Evolutionary conservation across 2,329 filamentous ascomycete species (phyloP).

Genomic region (Penicillium sp.): DNA sequence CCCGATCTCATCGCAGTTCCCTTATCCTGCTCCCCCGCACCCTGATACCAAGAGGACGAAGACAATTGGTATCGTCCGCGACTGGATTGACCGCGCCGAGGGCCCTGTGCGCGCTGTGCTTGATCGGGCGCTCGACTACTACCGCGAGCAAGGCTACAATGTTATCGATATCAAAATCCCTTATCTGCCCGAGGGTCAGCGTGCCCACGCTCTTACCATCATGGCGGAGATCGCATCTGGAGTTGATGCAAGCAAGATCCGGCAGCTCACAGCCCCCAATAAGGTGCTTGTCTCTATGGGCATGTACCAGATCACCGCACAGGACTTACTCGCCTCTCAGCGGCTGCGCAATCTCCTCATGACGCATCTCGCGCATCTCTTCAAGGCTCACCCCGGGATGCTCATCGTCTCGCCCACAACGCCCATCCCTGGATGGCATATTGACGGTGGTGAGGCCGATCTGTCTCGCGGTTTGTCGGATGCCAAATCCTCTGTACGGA

Average conservation of each 20-base stretch:
- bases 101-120: slow-evolving; percentile 61
- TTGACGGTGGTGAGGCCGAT: slow-evolving; percentile 60
- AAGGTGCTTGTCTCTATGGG: slow-evolving; percentile 64
- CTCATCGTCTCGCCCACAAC: slow-evolving; percentile 76
- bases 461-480: slow-evolving; percentile 65
- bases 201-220: slow-evolving; percentile 74
- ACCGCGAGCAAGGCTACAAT: slow-evolving; percentile 37
- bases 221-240: slow-evolving; percentile 64
- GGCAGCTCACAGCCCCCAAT: slow-evolving; percentile 63
- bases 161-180: slow-evolving; percentile 52
- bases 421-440: slow-evolving; percentile 72
- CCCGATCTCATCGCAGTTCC: slow-evolving; percentile 61
- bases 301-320: slow-evolving; percentile 60
- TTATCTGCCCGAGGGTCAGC: slow-evolving; percentile 65
- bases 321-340: slow-evolving; percentile 70
- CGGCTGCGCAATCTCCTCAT: slow-evolving; percentile 73
- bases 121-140: slow-evolving; percentile 59
- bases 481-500: slow-evolving; percentile 67
- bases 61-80: slow-evolving; percentile 65
- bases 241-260: slow-evolving; percentile 50
- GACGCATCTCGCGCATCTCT: slow-evolving; percentile 72
- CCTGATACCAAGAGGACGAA: slow-evolving; percentile 44
- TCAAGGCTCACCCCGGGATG: slow-evolving; percentile 67
- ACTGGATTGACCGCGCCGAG: slow-evolving; percentile 69
- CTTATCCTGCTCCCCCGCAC: slow-evolving; percentile 45